Conservation (phyloP, 345 rosid genomes). For the Geranium brycei region DNA sequence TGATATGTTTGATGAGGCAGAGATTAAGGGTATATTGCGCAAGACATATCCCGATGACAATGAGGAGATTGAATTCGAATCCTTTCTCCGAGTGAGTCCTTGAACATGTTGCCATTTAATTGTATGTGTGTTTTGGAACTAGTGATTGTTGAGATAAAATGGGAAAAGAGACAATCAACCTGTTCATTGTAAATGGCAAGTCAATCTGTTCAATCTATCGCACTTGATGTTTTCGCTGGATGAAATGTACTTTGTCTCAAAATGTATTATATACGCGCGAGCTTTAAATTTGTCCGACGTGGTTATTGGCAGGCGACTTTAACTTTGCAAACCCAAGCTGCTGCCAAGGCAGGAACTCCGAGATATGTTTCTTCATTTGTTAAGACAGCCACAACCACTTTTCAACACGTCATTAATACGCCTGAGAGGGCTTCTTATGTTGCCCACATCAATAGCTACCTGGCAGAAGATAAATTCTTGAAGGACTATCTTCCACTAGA, state of each 20-base stretch:
- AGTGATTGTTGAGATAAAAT: neutral
- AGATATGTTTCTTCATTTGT: conserved; percentile 61
- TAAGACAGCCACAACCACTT: conserved; percentile 72
- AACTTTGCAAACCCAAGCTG: conserved; percentile 56
- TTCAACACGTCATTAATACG: conserved; percentile 76
- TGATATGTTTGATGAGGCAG: conserved; percentile 47
- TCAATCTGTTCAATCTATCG: too few species aligned
- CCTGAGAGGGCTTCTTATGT: conserved; percentile 92
- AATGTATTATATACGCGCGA: neutral
- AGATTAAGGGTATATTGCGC: conserved; percentile 46
- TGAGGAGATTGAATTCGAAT: conserved; percentile 74
- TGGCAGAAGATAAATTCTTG: conserved; percentile 81
- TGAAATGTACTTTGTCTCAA: too few species aligned
- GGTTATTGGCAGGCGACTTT: conserved; percentile 42
- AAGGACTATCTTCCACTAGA: conserved; percentile 68
- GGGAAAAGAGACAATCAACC: neutral
- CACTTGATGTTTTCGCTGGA: too few species aligned
- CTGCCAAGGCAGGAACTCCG: conserved; percentile 45
- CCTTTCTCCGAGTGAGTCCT: conserved; percentile 60
- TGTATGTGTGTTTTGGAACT: too few species aligned
- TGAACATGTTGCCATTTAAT: too few species aligned
- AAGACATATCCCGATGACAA: conserved; percentile 30
- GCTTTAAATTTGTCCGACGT: neutral
- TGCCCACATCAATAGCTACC: conserved; percentile 62
- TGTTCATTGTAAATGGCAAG: neutral